A percentile compares a stretch with the other conserved stretches of the same genome.
These are phyloP conservation scores for Candida tropicalis DNA, from an alignment of 1,139 yeast genomes.

Conservation along the genomic window DNA sequence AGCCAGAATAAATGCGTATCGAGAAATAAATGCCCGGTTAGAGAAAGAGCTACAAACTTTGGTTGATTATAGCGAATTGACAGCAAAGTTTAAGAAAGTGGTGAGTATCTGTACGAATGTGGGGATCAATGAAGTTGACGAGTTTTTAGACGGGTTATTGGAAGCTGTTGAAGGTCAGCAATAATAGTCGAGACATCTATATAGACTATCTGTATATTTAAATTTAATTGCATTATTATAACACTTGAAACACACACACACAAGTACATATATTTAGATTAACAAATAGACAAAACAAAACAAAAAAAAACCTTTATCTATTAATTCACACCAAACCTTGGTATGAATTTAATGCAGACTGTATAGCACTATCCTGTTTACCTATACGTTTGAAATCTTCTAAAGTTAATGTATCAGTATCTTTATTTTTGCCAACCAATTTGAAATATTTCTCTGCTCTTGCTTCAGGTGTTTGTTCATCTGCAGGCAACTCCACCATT, in stretches of 20 bases:
- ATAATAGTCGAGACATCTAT: not conserved
- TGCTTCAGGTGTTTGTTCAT: conserved; percentile 88
- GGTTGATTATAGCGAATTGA: conserved; percentile 61
- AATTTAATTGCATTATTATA: conserved; percentile 1
- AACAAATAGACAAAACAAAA: not conserved
- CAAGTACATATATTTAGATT: too few species aligned
- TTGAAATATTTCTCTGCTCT: conserved; percentile 81
- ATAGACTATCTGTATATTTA: conserved; percentile 1
- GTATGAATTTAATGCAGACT: conserved; percentile 77
- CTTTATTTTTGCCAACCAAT: conserved; percentile 68
- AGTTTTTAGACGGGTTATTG: conserved; percentile 77
- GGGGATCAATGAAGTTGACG: conserved; percentile 72
- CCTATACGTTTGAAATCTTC: conserved; percentile 86
- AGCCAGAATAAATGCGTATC: conserved; percentile 82
- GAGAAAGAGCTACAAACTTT: conserved; percentile 59
- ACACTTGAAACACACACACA: not conserved
- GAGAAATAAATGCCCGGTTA: conserved; percentile 30
- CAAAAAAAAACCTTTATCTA: not conserved
- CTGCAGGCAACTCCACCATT: conserved; percentile 90
- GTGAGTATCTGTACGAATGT: conserved; percentile 91
- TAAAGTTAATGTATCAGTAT: conserved; percentile 62
- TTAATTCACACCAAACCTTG: conserved; percentile 63
- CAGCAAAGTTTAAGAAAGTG: conserved; percentile 83
- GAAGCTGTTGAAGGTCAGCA: conserved; percentile 81
- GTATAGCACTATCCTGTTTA: conserved; percentile 79